Conservation (phyloP, 139 green algal genomes). For the Auxenochlorella pyrenoidosa region DNA sequence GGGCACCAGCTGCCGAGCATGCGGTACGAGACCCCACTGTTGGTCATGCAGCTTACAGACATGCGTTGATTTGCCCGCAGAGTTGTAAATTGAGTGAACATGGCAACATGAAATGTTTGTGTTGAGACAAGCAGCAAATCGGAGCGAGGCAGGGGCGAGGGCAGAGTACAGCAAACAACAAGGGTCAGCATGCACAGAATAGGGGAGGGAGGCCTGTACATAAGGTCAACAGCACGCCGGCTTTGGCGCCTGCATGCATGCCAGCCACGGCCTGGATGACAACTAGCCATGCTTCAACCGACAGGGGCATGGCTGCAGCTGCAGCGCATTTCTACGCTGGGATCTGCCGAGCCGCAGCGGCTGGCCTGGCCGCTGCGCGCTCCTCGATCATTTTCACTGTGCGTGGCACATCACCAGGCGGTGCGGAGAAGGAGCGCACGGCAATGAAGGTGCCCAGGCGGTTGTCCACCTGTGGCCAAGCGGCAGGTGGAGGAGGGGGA, state of each 20-base stretch:
- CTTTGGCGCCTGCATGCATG: too few species aligned
- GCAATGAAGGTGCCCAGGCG: constrained; percentile 67
- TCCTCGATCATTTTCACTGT: not conserved
- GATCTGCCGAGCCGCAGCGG: not conserved
- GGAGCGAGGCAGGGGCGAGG: not conserved
- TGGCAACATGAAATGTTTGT: too few species aligned
- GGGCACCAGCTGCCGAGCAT: too few species aligned
- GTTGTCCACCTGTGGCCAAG: constrained; percentile 63
- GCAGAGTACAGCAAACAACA: not conserved
- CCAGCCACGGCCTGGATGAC: too few species aligned
- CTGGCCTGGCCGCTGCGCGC: not conserved
- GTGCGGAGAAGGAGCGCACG: constrained; percentile 33
- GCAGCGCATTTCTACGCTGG: not conserved
- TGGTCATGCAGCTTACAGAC: too few species aligned
- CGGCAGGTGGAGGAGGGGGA: too few species aligned
- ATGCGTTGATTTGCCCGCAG: too few species aligned
- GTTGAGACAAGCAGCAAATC: not conserved
- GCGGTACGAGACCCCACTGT: too few species aligned
- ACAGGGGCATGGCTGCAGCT: too few species aligned
- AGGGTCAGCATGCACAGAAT: not conserved
- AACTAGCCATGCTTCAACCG: too few species aligned
- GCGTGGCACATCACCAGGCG: not conserved
- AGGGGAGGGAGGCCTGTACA: not conserved
- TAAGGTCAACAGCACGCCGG: not conserved
- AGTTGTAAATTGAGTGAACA: too few species aligned